phyloP scores from a whole-genome alignment of 768 basidiomycete genomes.

The Collybiopsis luxurians region DNA sequence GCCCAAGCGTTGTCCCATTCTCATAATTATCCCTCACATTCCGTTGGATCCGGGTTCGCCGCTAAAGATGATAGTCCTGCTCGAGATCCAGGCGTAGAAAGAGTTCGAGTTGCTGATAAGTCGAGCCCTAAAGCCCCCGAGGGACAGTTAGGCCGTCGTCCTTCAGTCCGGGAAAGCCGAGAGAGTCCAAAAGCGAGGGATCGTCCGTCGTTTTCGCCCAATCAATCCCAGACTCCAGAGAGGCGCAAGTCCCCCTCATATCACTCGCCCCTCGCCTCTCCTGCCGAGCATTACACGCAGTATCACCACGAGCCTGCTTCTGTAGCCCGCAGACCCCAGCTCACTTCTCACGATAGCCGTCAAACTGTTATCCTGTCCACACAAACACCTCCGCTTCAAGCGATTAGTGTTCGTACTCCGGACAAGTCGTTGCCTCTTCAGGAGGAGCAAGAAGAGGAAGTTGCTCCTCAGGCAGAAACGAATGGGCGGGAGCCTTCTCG shows the following conservation, averaged over 20 bases:
- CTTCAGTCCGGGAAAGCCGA: conserved; percentile 27
- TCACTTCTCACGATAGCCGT: conserved; percentile 13
- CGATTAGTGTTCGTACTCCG: conserved; percentile 53
- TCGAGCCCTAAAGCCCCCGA: conserved; percentile 56
- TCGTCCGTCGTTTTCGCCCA: conserved; percentile 35
- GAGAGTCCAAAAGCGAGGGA: conserved; percentile 36
- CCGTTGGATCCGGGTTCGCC: background rate
- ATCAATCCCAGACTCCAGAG: conserved; percentile 51
- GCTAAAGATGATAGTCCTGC: conserved; percentile 19
- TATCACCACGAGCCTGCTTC: conserved; percentile 49
- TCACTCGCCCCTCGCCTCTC: conserved; percentile 44
- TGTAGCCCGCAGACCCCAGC: conserved; percentile 22
- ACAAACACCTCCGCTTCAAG: conserved; percentile 56
- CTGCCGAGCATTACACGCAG: conserved; percentile 48
- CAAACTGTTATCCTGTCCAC: conserved; percentile 37
- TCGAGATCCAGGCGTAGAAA: conserved; percentile 49
- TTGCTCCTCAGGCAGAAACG: conserved; percentile 28
- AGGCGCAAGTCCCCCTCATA: conserved; percentile 47
- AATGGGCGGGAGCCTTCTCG: conserved; percentile 24
- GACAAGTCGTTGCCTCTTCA: conserved; percentile 76
- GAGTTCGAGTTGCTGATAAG: conserved; percentile 50
- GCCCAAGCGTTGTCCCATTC: conserved; percentile 43
- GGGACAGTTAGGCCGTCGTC: conserved; percentile 37
- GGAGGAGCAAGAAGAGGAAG: conserved; percentile 72
- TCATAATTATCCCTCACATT: conserved; percentile 24